These are phyloP conservation scores for Chalciporus pseudorubinellus DNA, from an alignment of 768 basidiomycete species.

Conservation along the genomic window DNA sequence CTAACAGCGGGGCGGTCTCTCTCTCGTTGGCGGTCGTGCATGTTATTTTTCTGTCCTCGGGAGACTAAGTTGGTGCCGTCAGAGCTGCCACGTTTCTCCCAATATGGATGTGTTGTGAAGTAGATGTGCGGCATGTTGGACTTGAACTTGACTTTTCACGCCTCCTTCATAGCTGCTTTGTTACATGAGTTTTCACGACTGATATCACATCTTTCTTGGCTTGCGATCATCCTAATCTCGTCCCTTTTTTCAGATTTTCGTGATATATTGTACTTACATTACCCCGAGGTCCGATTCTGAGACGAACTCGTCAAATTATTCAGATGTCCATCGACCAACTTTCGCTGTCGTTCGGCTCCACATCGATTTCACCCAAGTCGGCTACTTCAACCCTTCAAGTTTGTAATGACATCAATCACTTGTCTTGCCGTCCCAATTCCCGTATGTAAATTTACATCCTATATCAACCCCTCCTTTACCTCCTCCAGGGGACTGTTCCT, in stretches of 20 bases:
- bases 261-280: slow-evolving; percentile 21
- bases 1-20: no score
- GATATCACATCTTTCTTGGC: slow-evolving; percentile 23
- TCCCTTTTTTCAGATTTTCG: slow-evolving; percentile 5
- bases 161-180: slow-evolving; percentile 29
- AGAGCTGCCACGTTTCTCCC: slow-evolving; percentile 27
- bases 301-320: not conserved
- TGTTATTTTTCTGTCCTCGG: no score
- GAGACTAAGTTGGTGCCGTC: slow-evolving; percentile 28
- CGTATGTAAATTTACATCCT: slow-evolving; percentile 20
- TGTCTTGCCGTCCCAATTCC: slow-evolving; percentile 3
- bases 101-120: slow-evolving; percentile 7
- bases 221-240: slow-evolving; percentile 7
- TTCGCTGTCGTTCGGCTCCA: slow-evolving; percentile 16
- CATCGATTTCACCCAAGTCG: slow-evolving; percentile 17
- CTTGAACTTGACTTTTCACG: slow-evolving; percentile 10
- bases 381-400: slow-evolving; percentile 14
- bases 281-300: not conserved
- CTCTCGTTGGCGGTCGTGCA: no score
- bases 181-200: slow-evolving; percentile 31
- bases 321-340: slow-evolving; percentile 26
- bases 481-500: slow-evolving; percentile 15
- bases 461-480: slow-evolving; percentile 34
- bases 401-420: slow-evolving; percentile 18
- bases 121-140: slow-evolving; percentile 23